These are phyloP conservation scores for Hypoxylon sp. DNA, from an alignment of 2,329 filamentous ascomycete species.

Conservation along the genomic window DNA sequence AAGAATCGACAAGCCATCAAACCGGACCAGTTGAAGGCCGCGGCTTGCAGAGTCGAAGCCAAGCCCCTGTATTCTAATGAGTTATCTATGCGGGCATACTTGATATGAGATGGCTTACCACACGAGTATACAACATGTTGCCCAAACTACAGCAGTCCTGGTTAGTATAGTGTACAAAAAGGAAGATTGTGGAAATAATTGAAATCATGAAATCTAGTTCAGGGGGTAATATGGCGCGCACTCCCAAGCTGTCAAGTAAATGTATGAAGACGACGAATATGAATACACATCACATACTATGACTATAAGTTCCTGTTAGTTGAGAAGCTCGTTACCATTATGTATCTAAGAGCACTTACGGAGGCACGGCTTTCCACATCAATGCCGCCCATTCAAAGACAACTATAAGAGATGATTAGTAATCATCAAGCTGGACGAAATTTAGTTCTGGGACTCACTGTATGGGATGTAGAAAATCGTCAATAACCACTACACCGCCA, in stretches of 20 bases:
- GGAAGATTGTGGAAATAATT: not conserved
- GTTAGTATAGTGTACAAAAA: conserved; percentile 24
- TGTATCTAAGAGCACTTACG: conserved; percentile 50
- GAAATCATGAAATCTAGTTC: not conserved
- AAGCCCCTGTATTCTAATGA: conserved; percentile 47
- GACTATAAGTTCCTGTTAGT: conserved; percentile 27
- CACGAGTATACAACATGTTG: conserved; percentile 50
- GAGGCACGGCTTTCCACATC: conserved; percentile 61
- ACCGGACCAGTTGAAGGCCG: conserved; percentile 53
- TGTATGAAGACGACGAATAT: not conserved
- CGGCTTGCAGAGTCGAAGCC: conserved; percentile 53
- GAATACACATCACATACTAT: conserved; percentile 30
- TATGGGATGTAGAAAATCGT: conserved; percentile 64
- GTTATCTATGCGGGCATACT: not conserved
- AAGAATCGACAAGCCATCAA: conserved; percentile 54
- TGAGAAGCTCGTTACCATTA: not conserved
- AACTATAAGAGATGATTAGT: conserved; percentile 47
- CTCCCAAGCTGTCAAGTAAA: not conserved
- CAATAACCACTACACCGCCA: conserved; percentile 56
- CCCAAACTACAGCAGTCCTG: conserved; percentile 48
- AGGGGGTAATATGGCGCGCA: conserved; percentile 6
- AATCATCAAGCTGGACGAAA: not conserved
- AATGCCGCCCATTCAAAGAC: conserved; percentile 60
- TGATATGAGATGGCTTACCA: conserved; percentile 45
- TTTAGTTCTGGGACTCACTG: conserved; percentile 50